Base-by-base conservation (phyloP, 23 red algal species). In the Gracilaria vermiculophylla region DNA sequence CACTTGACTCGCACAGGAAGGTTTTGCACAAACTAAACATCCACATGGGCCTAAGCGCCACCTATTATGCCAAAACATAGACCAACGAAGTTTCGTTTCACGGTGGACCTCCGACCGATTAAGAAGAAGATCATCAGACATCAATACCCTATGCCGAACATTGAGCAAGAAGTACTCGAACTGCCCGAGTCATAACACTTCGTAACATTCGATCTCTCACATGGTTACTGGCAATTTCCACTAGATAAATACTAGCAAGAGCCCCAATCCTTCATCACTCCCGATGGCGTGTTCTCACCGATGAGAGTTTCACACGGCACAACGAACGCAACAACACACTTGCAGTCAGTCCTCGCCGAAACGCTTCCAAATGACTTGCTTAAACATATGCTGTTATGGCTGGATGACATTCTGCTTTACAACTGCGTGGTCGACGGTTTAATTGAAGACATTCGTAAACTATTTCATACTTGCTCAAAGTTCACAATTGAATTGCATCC, bases 231-330 rank as follows among this genome's bases (percentile, higher is more conserved):
- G 52, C 12, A 62, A 15, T 32, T 82, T 31, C 0, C 29, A 15
- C 50, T 82, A 0, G 0, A 2, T 11, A 47, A 15, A 20, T 12
- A 39, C 31, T 82, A 0, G n/a, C 78, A 41, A 62, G 78, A 58
- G 20, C 36, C 15, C 19, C 78, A 82, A 52, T 55, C 76, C 12
- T 41, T 61, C 19, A 62, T 82, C 0, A 82, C 0, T 24, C 49
- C 0, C 20, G 20, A 37, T 54, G 50, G 78, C 14, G 42, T 82
- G 17, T 82, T 62, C 32, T 32, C 16, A 13, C 45, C 17, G 5
- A 83, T 57, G 0, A 8, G 58, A 0, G 80, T 83, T n/a, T 45
- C 40, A 27, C 80, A 83, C 11, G 58, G 80, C 24, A 83, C 50
- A 0, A 65, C 55, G 3, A 83, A 83, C 60, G 79, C 79, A 6